These are phyloP conservation scores for Pythium pyrilobum DNA, from an alignment of 352 stramenopile genomes.

Conservation along the genomic window DNA sequence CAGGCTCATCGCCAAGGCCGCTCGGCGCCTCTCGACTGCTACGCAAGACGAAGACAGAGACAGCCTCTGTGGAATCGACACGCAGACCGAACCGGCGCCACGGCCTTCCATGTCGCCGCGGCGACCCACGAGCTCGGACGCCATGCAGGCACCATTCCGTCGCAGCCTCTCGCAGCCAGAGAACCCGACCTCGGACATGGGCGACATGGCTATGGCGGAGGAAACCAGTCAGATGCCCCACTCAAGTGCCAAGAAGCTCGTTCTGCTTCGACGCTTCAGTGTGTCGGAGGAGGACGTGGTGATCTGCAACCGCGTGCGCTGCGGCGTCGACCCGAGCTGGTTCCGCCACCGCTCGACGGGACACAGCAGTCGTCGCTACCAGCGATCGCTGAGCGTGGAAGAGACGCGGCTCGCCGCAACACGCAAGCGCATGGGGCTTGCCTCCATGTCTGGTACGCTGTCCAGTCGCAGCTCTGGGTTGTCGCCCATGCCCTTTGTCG, in stretches of 20 bases:
- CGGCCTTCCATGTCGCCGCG: not conserved
- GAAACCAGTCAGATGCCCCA: slow-evolving; percentile 29
- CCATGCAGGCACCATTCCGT: slow-evolving; percentile 28
- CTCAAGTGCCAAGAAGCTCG: slow-evolving; percentile 41
- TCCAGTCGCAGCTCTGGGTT: not conserved
- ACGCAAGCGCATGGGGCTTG: slow-evolving; percentile 19
- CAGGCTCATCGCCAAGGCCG: slow-evolving; percentile 7
- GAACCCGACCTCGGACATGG: slow-evolving; percentile 56
- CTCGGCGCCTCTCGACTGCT: not conserved
- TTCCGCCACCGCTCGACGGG: slow-evolving; percentile 29
- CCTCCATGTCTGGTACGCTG: too few species aligned
- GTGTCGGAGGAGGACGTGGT: slow-evolving; percentile 61
- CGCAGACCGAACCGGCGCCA: not conserved
- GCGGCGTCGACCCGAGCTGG: slow-evolving; percentile 38
- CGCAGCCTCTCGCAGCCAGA: slow-evolving; percentile 52
- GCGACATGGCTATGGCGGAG: slow-evolving; percentile 34
- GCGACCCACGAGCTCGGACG: not conserved
- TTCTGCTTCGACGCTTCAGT: slow-evolving; percentile 61
- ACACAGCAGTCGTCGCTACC: slow-evolving; percentile 30
- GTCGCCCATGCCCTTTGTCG: not conserved
- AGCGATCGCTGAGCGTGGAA: slow-evolving; percentile 48
- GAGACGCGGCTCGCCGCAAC: slow-evolving; percentile 38
- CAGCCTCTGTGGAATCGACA: not conserved
- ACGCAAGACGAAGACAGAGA: not conserved
- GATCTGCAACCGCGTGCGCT: slow-evolving; percentile 65